Evolutionary conservation across 176 grass and related monocot species (phyloP), one percentile per base, ranked within the genome.

Genomic region (Ensete glaucum): DNA sequence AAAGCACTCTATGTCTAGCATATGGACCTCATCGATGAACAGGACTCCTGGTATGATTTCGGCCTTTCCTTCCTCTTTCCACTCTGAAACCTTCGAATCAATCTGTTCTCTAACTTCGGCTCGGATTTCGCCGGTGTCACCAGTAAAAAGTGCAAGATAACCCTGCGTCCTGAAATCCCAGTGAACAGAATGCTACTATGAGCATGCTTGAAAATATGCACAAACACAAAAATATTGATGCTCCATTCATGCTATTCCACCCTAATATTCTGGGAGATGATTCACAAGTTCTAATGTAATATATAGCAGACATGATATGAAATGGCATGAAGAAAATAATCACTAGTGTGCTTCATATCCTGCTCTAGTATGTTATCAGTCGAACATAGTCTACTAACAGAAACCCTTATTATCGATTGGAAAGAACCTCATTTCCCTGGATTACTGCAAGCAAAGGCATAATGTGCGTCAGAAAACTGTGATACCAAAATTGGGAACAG

Each of bases 11-110:
- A 98, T 91, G 63, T 99, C 95, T 3, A 99, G 95, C 86, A 99
- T 99, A 79, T 99, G 95, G 24, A 91, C 95, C 80, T 99, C 90
- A 74, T 99, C 90, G 9, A 99, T 89, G 72, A 94, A 99, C 16
- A 99, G 78, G 67, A 99, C 95, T 11, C 95, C 95, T 53, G 95
- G 95, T 1, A 91, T 84, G 24, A 99, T 99, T 58, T 99, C 95
- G 22, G 95, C 90, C 78, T 99, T 94, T 15, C 95, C 95, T 83
- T 99, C 95, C 77, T 94, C 95, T 58, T 86, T 91, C 95, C 95
- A 99, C 81, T 94, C 90, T 6, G 88, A 88, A 54, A 99, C 90
- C 77, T 99, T 99, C 6, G 88, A 89, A 43, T 99, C 90, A 23
- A 94, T 99, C 72, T 91, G 90, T 60, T 99, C 95, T 52, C 88